These are phyloP conservation scores for Solanum paucissectum DNA, from an alignment of 257 asterid species.

Conservation along the genomic window DNA sequence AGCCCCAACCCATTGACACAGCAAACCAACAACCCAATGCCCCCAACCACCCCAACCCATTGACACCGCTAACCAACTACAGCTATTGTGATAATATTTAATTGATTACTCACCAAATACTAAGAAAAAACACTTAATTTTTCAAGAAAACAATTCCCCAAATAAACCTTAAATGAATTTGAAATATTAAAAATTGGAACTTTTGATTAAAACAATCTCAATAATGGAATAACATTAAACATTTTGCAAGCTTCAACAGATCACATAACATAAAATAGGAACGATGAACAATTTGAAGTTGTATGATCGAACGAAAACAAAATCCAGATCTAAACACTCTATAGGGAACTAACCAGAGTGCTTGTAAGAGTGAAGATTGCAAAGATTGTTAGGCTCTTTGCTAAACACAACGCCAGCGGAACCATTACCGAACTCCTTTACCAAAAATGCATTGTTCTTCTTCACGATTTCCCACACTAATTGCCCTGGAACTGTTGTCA, in stretches of 20 bases:
- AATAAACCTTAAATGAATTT: neutral
- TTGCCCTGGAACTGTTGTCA: slow-evolving; percentile 85
- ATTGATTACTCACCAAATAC: neutral
- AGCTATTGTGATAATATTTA: neutral
- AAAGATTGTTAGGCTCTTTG: slow-evolving; percentile 87
- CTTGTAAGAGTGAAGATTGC: slow-evolving; percentile 74
- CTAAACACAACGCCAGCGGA: slow-evolving; percentile 59
- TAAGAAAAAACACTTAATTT: neutral
- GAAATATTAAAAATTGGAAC: neutral
- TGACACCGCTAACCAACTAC: neutral
- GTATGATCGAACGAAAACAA: neutral
- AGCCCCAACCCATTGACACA: too few species aligned
- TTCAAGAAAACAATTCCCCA: neutral
- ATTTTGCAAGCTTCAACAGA: neutral
- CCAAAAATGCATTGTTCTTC: slow-evolving; percentile 68
- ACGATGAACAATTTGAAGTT: neutral
- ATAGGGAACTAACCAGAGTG: slow-evolving; percentile 49
- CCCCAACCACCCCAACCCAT: neutral
- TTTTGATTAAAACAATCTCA: neutral
- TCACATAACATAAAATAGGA: neutral
- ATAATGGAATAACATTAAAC: neutral
- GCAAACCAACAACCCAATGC: too few species aligned
- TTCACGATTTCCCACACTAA: slow-evolving; percentile 95
- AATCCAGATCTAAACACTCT: neutral
- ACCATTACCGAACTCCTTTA: slow-evolving; percentile 73